Conservation (phyloP, 2,329 filamentous ascomycete genomes). For the Shiraia sp. region DNA sequence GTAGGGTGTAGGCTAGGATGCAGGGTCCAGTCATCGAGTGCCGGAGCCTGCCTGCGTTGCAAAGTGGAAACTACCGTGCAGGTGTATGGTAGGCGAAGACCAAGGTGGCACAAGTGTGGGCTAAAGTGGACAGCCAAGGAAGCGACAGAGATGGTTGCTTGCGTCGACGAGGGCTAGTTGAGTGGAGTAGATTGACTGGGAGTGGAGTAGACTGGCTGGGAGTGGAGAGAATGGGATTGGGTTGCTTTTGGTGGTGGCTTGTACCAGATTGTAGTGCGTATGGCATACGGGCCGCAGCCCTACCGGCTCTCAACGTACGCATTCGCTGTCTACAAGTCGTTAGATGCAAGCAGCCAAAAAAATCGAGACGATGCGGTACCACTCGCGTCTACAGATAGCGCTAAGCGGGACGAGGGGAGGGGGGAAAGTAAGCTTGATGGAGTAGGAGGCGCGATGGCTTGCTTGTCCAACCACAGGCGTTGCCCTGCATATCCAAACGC, state of each 20-base stretch:
- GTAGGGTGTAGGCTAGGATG: conserved; percentile 12
- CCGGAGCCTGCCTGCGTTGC: conserved; percentile 7
- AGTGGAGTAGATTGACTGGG: too few relatives aligned
- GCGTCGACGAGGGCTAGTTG: too few relatives aligned
- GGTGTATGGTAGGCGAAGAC: not conserved
- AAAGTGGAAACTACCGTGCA: conserved; percentile 3
- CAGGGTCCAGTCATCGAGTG: conserved; percentile 24
- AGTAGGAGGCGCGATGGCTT: conserved; percentile 17
- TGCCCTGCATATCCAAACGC: conserved; percentile 21
- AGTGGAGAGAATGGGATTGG: too few relatives aligned
- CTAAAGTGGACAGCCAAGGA: too few relatives aligned
- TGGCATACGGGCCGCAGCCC: conserved; percentile 7
- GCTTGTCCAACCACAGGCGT: conserved; percentile 15
- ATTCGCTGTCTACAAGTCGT: conserved; percentile 3
- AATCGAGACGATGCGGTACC: not conserved
- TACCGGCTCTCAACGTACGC: conserved; percentile 2
- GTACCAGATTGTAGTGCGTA: not conserved
- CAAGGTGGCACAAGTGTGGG: too few relatives aligned
- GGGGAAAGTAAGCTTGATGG: conserved; percentile 3
- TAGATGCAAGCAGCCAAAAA: not conserved
- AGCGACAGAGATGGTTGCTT: not conserved
- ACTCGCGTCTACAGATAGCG: too few relatives aligned
- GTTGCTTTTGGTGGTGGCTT: conserved; percentile 1
- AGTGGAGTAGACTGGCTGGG: too few relatives aligned
- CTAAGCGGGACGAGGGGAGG: not conserved